Conservation (phyloP, 768 basidiomycete genomes). For the Solioccasus polychromus region DNA sequence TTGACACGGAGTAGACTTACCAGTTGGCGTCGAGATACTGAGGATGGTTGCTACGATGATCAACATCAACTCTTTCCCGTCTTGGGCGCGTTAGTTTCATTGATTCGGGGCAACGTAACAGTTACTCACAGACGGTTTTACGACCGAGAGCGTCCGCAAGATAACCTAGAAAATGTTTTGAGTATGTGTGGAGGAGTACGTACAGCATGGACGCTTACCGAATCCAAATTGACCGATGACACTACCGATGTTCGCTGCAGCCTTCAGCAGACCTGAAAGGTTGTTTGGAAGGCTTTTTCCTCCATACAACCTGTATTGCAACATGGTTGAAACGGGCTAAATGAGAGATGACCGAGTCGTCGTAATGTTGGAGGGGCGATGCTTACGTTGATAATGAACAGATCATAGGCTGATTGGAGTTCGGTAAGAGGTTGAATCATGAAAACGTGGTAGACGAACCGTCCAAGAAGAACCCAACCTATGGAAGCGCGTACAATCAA, state of each 20-base stretch:
- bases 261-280: constrained; percentile 63
- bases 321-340: constrained; percentile 65
- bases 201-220: constrained; percentile 34
- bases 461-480: constrained; percentile 74
- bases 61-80: constrained; percentile 78
- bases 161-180: constrained; percentile 41
- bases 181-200: background rate
- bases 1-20: constrained; percentile 18
- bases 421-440: constrained; percentile 3
- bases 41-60: constrained; percentile 78
- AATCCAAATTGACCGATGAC: constrained; percentile 69
- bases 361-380: background rate
- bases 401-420: constrained; percentile 57
- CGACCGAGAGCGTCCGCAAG: constrained; percentile 66
- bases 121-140: constrained; percentile 56
- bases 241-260: constrained; percentile 67
- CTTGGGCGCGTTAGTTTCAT: constrained; percentile 30
- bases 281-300: constrained; percentile 49
- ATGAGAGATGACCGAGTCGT: background rate
- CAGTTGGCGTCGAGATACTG: constrained; percentile 63
- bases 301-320: constrained; percentile 61
- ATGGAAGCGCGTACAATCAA: background rate
- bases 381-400: constrained; percentile 67
- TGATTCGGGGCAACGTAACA: background rate
- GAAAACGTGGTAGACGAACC: constrained; percentile 37